Evolutionary conservation across 192 early-diverging fungal genomes (phyloP).

Genomic region (Backusella circina): DNA sequence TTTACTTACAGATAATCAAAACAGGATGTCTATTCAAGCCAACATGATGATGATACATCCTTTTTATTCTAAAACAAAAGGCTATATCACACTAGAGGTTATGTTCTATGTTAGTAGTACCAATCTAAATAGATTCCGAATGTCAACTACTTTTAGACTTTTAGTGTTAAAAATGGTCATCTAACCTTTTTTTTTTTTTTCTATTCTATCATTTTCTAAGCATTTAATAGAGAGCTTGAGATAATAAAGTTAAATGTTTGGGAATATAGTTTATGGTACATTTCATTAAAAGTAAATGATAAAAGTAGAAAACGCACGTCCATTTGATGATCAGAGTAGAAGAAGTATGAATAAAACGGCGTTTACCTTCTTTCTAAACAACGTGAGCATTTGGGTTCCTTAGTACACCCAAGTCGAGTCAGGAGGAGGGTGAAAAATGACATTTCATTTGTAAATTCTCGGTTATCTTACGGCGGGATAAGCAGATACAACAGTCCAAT

Average conservation of each 20-base stretch:
- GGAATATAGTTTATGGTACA: no score
- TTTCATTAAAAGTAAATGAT: no score
- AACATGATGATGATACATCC: background rate
- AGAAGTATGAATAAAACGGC: no score
- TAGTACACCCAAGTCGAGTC: background rate
- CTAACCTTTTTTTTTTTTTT: background rate
- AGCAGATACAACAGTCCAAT: background rate
- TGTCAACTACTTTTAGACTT: background rate
- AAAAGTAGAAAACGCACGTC: background rate
- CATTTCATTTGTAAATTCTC: background rate
- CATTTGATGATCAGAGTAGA: background rate
- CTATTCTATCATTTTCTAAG: background rate
- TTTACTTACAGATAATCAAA: background rate
- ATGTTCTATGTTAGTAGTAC: background rate
- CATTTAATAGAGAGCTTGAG: background rate
- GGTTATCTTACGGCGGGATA: background rate
- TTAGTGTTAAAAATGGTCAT: background rate
- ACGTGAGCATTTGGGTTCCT: background rate
- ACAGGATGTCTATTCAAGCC: background rate
- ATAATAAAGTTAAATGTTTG: background rate
- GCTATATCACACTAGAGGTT: background rate
- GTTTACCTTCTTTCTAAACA: no score
- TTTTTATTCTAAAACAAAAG: background rate
- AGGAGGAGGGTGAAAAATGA: background rate
- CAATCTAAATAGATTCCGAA: background rate